Base-by-base conservation (phyloP, 768 basidiomycete genomes). In the Candolleomyces aberdarensis region DNA sequence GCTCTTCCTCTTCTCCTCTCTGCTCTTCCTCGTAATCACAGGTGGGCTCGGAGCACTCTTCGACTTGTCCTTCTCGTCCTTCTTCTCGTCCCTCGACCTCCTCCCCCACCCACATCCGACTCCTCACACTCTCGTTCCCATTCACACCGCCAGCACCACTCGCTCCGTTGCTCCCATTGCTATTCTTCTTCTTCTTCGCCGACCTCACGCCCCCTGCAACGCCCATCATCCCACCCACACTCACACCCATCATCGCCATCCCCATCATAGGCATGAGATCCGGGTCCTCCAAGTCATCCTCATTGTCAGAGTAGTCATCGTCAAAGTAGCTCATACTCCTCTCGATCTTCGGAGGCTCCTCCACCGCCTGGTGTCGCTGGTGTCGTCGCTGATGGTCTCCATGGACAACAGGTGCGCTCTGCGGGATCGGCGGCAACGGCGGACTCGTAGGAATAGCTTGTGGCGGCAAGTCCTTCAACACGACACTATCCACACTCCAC, bases 1-100 rank as follows among this genome's bases (percentile, higher is more conserved):
- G 54, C 59, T 60, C 59, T 60, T 60, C 52, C 59, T 60, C 59
- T 60, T 60, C 10, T 52, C 58, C 40, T 53, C 32, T 3, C 22
- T 32, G 3, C 19, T 19, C 51, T 26, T 26, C 51, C 29, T 32
- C 31, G 36, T 5, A 3, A 11, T 31, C 8, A 17, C 22, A 54
- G 59, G 59, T 6, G 50, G 11, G 9, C 39, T 41, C 10, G 36
- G 50, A 14, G 50, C 51, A 36, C 58, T 59, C 51, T 59, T 59
- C 17, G 51, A 13, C 31, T 41, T 54, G 10, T 11, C 22, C 43
- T 26, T 32, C 39, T 59, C 51, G 39, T 54, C 53, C 49, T 43
- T 15, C 11, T 39, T 59, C 58, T 40, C 50, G 9, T 58, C 47
- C 47, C 48, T 49, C 47, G 29, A 22, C 47, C 32, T 36, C 40